These are phyloP conservation scores for Cyberlindnera saturnus DNA, from an alignment of 805 yeast species.

Conservation along the genomic window DNA sequence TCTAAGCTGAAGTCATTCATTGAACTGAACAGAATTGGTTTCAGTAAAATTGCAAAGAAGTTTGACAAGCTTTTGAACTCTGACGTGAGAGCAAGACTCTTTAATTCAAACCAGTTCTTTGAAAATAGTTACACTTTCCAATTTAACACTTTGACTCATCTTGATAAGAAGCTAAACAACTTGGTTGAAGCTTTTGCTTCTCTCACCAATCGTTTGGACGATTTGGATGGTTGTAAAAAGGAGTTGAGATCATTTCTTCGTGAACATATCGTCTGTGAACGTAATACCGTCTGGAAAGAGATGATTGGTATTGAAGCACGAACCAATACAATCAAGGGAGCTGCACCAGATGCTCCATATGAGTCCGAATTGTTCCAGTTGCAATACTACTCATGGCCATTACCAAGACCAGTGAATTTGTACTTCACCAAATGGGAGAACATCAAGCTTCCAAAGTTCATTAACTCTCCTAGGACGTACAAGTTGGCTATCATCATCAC, in stretches of 20 bases:
- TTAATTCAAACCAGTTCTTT: conserved; percentile 38
- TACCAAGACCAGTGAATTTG: conserved; percentile 27
- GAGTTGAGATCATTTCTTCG: conserved; percentile 62
- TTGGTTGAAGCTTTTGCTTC: conserved; percentile 50
- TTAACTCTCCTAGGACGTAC: conserved; percentile 35
- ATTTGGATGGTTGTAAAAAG: conserved; percentile 38
- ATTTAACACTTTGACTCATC: conserved; percentile 34
- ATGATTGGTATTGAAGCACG: conserved; percentile 82
- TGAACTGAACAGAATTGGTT: conserved; percentile 82
- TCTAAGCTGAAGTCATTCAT: conserved; percentile 79
- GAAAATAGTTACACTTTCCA: conserved; percentile 50
- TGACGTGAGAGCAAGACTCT: conserved; percentile 43
- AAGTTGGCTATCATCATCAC: conserved; percentile 35
- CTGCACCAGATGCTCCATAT: conserved; percentile 30
- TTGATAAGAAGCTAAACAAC: conserved; percentile 50
- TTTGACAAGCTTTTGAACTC: conserved; percentile 75
- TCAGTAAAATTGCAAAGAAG: conserved; percentile 81
- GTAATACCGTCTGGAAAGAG: conserved; percentile 95
- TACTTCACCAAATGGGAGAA: conserved; percentile 23
- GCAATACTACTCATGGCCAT: conserved; percentile 26
- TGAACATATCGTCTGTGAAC: conserved; percentile 93
- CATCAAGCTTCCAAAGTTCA: conserved; percentile 30
- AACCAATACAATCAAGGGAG: conserved; percentile 33
- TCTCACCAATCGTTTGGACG: conserved; percentile 29
- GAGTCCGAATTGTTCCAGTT: conserved; percentile 25